These are phyloP conservation scores for Thielaviopsis punctulata DNA, from an alignment of 2,329 filamentous ascomycete genomes.

Conservation along the genomic window DNA sequence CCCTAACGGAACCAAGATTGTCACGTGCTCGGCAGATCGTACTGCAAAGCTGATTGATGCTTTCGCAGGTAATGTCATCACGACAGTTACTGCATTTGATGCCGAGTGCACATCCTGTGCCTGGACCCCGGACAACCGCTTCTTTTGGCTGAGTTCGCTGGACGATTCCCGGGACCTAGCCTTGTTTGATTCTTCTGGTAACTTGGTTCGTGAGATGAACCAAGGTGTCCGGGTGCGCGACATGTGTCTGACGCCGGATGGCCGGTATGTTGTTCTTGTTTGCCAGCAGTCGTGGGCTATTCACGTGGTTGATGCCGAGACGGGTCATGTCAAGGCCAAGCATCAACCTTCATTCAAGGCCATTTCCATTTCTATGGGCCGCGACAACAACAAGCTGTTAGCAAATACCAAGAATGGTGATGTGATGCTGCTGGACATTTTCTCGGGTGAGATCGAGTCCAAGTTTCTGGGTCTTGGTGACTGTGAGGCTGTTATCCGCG, in stretches of 20 bases:
- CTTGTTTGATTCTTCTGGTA: slow-evolving; percentile 51
- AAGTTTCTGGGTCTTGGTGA: slow-evolving; percentile 62
- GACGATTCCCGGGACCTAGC: slow-evolving; percentile 49
- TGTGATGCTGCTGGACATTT: slow-evolving; percentile 63
- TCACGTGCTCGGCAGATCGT: slow-evolving; percentile 65
- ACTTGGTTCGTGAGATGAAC: slow-evolving; percentile 47
- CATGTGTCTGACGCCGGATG: slow-evolving; percentile 66
- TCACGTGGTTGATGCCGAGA: slow-evolving; percentile 67
- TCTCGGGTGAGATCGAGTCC: slow-evolving; percentile 52
- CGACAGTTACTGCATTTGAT: slow-evolving; percentile 51
- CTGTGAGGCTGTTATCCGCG: slow-evolving; percentile 63
- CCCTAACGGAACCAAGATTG: slow-evolving; percentile 70
- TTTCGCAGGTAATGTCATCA: slow-evolving; percentile 46
- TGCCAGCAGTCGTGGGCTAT: slow-evolving; percentile 48
- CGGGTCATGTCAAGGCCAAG: slow-evolving; percentile 46
- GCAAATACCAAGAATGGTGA: slow-evolving; percentile 66
- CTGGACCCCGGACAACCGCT: slow-evolving; percentile 66
- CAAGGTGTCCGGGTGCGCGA: slow-evolving; percentile 65
- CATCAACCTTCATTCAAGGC: slow-evolving; percentile 37
- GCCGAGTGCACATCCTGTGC: slow-evolving; percentile 77
- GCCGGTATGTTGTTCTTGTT: slow-evolving; percentile 62
- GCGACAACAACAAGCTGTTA: slow-evolving; percentile 64
- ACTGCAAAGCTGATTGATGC: slow-evolving; percentile 61
- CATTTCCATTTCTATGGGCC: slow-evolving; percentile 66
- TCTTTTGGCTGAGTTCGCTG: slow-evolving; percentile 65